Evolutionary conservation across 768 basidiomycete genomes (phyloP), one percentile per base, ranked within the genome.

Genomic region (Thelephora aurantiotincta): DNA sequence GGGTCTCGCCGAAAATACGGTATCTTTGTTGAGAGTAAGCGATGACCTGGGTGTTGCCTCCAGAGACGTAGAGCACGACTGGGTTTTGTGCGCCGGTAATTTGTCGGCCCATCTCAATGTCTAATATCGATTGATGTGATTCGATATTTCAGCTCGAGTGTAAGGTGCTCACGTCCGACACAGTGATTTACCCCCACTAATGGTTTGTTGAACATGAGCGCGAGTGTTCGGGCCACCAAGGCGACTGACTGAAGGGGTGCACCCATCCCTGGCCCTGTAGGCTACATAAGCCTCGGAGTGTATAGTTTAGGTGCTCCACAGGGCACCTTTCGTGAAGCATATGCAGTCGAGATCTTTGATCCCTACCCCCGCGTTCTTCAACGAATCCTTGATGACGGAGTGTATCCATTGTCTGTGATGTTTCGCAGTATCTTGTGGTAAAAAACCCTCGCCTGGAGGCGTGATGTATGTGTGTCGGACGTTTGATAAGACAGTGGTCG

Each of bases 161-260:
- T 42, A 48, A 13, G 45, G 30, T 4, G 48, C 89, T 64, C 58
- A 98, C 96, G 96, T 44, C 96, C 96, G 30, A 99, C 81, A 57
- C 96, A 99, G 63, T 99, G 96, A 61, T 99, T 99, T n/a, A 98
- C 96, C 1, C 91, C 93, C 3, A 99, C 79, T 5, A 99, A 71
- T 2, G 96, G 94, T 58, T 96, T 98, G 55, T 77, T 65, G 62
- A 83, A 92, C 49, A 99, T 62, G 3, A 96, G 73, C 1, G 90
- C 82, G 33, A 99, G 69, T 0, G 89, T 94, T 43, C 96, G 74
- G 0, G 96, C 96, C 30, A 98, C 86, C 22, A 99, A 67, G 1
- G 89, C 93, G 12, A 98, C 91, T 2, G 93, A 92, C 57, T 94
- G 91, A 33, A 99, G 64, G 1, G 96, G 96, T 33, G 89, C 92